A percentile compares a stretch with the other conserved stretches of the same genome.
These are phyloP conservation scores for Salicornia ramosissima DNA, from an alignment of 148 eudicot genomes.

Conservation along the genomic window DNA sequence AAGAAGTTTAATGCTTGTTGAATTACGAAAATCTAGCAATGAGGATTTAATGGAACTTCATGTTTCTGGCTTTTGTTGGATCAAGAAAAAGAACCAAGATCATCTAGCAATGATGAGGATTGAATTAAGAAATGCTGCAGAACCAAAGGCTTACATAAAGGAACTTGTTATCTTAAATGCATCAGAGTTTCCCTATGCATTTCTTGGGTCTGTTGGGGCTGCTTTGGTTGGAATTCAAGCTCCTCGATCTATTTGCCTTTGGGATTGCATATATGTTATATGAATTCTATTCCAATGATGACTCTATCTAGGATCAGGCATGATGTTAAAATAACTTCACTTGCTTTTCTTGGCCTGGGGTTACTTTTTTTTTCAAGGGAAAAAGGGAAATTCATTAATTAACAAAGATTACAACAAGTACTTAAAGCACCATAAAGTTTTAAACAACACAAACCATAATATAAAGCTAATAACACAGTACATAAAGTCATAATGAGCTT, in stretches of 20 bases:
- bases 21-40: too few relatives aligned
- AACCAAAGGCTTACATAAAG: slow-evolving; percentile 36
- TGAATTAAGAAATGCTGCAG: neutral
- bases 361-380: too few relatives aligned
- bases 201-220: slow-evolving; percentile 58
- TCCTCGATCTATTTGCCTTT: slow-evolving; percentile 61
- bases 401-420: too few relatives aligned
- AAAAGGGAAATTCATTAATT: too few relatives aligned
- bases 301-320: slow-evolving; percentile 38
- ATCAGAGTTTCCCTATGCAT: slow-evolving; percentile 56
- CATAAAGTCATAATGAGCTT: too few relatives aligned
- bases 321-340: slow-evolving; percentile 35
- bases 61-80: too few relatives aligned
- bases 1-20: too few relatives aligned
- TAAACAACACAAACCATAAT: too few relatives aligned
- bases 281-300: slow-evolving; percentile 51
- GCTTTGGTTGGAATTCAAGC: slow-evolving; percentile 55
- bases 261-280: slow-evolving; percentile 58
- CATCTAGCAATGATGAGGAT: neutral
- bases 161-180: slow-evolving; percentile 49
- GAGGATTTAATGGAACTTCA: too few relatives aligned
- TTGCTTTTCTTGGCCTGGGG: slow-evolving; percentile 51
- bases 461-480: too few relatives aligned
- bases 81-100: slow-evolving; percentile 17
- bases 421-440: too few relatives aligned